These are phyloP conservation scores for Ophiocordyceps unilateralis DNA, from an alignment of 2,329 filamentous ascomycete species.

Conservation along the genomic window DNA sequence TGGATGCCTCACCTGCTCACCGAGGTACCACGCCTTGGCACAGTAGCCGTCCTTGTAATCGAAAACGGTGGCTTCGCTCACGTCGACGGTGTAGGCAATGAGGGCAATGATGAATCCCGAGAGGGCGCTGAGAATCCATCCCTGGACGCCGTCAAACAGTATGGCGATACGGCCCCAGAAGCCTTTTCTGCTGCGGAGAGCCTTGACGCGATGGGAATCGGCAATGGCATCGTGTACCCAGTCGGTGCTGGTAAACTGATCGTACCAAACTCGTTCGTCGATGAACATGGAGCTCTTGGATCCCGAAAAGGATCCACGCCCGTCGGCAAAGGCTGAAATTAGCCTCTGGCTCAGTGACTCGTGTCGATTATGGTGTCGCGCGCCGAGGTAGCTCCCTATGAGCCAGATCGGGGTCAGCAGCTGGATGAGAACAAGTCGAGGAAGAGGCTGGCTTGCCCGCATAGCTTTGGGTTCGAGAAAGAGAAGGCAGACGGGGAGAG, in stretches of 20 bases:
- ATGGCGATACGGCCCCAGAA: conserved; percentile 63
- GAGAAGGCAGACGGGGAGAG: conserved; percentile 11
- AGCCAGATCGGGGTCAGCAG: not conserved
- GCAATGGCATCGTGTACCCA: conserved; percentile 98
- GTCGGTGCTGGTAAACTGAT: conserved; percentile 93
- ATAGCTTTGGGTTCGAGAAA: conserved; percentile 26
- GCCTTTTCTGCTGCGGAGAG: conserved; percentile 64
- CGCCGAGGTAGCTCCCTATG: conserved; percentile 19
- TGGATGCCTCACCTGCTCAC: conserved; percentile 38
- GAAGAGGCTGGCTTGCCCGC: conserved; percentile 13
- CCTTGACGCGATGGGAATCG: conserved; percentile 78
- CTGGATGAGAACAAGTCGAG: too few species aligned
- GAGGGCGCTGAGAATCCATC: conserved; percentile 83
- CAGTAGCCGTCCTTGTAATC: conserved; percentile 90
- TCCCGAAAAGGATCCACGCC: conserved; percentile 40
- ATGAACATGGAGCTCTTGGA: conserved; percentile 49
- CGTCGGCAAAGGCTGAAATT: conserved; percentile 41
- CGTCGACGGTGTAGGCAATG: conserved; percentile 76
- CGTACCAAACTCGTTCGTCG: conserved; percentile 92
- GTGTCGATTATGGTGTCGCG: conserved; percentile 36
- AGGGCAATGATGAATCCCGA: conserved; percentile 75
- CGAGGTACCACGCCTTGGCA: conserved; percentile 49
- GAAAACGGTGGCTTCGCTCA: conserved; percentile 71
- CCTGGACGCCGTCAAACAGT: conserved; percentile 74
- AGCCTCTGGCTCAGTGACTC: conserved; percentile 44